Conservation (phyloP, 1,139 yeast genomes). For the Magnusiomyces ingens region DNA sequence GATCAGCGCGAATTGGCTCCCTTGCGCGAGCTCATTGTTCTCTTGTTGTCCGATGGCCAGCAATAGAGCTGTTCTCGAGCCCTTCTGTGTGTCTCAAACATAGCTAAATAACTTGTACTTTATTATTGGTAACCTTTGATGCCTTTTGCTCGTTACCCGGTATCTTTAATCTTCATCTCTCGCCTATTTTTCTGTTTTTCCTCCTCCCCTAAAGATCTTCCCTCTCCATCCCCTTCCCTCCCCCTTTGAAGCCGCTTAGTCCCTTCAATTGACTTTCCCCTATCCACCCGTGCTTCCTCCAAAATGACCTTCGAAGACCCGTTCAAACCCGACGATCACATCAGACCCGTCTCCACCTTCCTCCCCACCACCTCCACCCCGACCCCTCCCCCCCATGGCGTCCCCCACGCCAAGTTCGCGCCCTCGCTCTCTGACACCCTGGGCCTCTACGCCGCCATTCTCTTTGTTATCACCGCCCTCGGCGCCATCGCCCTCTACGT, state of each 20-base stretch:
- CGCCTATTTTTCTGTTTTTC: no score
- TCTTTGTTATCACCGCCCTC: conserved; percentile 14
- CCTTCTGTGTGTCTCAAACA: not conserved
- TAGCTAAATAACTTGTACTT: no score
- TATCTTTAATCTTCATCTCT: no score
- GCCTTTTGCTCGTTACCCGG: no score
- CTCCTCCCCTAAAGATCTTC: no score
- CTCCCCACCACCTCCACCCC: not conserved
- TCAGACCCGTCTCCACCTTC: not conserved
- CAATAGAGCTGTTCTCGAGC: not conserved
- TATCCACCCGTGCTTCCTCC: not conserved
- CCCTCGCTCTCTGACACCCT: not conserved
- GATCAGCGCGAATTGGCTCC: conserved; percentile 87
- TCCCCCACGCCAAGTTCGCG: not conserved
- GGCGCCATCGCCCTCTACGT: conserved; percentile 10
- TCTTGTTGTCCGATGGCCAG: conserved; percentile 43
- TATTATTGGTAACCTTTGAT: no score
- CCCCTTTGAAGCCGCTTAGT: no score
- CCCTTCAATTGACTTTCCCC: no score
- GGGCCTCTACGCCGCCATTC: conserved; percentile 9
- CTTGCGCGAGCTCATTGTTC: conserved; percentile 73
- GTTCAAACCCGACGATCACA: not conserved
- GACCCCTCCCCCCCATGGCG: not conserved
- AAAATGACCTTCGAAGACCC: not conserved
- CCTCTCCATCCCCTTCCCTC: not conserved